Evolutionary conservation across 352 stramenopile species (phyloP).

Genomic region (Pythium monospermum): DNA sequence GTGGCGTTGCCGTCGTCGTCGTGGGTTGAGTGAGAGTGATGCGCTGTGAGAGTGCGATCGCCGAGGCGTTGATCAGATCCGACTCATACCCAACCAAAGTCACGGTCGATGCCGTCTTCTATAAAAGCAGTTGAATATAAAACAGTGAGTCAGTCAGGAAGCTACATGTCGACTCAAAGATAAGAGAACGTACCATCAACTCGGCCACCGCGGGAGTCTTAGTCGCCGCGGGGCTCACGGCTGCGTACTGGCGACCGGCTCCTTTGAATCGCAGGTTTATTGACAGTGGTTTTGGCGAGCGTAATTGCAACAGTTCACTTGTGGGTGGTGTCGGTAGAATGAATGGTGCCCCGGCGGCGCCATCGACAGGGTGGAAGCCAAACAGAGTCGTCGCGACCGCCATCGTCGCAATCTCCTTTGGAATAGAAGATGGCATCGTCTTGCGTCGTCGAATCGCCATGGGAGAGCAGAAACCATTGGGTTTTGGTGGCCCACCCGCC

Average conservation of each 20-base stretch:
- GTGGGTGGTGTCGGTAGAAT: constrained; percentile 41
- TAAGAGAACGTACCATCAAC: constrained; percentile 29
- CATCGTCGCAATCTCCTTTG: too few relatives aligned
- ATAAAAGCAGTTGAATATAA: too few relatives aligned
- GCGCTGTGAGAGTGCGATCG: constrained; percentile 48
- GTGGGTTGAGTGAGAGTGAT: too few relatives aligned
- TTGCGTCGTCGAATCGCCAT: too few relatives aligned
- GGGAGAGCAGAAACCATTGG: too few relatives aligned
- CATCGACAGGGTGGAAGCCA: constrained; percentile 13
- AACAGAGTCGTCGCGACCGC: constrained; percentile 20
- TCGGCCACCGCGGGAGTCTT: constrained; percentile 19
- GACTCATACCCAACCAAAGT: constrained; percentile 39
- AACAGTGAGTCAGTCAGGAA: too few relatives aligned
- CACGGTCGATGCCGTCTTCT: constrained; percentile 32
- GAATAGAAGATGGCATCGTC: constrained; percentile 2
- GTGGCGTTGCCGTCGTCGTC: too few relatives aligned
- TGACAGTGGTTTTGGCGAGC: constrained; percentile 43
- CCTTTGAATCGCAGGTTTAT: constrained; percentile 45
- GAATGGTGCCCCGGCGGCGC: constrained; percentile 21
- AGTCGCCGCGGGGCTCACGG: constrained; percentile 28
- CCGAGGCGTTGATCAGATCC: constrained; percentile 50
- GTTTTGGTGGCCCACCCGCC: too few relatives aligned
- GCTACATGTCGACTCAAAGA: neutral
- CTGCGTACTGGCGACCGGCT: constrained; percentile 50
- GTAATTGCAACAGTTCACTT: constrained; percentile 22